These are phyloP conservation scores for Phytophthora melonis DNA, from an alignment of 352 stramenopile species.

Conservation along the genomic window DNA sequence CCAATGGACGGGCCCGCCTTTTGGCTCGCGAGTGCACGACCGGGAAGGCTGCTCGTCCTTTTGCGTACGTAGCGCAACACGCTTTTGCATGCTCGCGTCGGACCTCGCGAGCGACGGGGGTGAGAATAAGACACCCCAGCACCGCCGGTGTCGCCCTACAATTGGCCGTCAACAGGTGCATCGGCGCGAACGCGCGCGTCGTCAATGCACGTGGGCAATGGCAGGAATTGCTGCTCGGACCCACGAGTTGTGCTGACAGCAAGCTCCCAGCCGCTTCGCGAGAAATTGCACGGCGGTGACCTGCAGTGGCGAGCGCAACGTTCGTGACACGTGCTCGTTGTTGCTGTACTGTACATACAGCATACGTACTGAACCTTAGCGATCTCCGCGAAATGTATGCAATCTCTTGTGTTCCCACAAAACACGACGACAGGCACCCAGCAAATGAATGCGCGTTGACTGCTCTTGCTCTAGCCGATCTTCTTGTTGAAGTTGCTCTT, in stretches of 20 bases:
- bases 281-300: neutral
- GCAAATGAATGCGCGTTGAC: neutral
- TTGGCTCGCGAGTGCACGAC: slow-evolving; percentile 5
- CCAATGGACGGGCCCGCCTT: neutral
- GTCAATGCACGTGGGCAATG: neutral
- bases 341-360: too few relatives aligned
- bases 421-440: neutral
- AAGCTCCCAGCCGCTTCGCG: slow-evolving; percentile 2
- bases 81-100: neutral
- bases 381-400: neutral
- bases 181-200: neutral
- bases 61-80: neutral
- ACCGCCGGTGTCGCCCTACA: neutral
- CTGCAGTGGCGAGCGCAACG: neutral
- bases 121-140: neutral
- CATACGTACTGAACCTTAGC: too few relatives aligned
- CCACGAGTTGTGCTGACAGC: neutral
- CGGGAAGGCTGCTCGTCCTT: neutral
- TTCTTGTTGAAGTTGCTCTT: neutral
- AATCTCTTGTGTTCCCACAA: neutral
- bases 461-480: neutral
- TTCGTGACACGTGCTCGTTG: neutral
- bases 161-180: neutral
- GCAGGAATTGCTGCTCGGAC: neutral
- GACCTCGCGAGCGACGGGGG: neutral